Percentiles rank a stretch among this genome's conserved stretches.
Evolutionary conservation across 2,329 filamentous ascomycete species (phyloP).

Genomic region (Hypomyces rosellus): DNA sequence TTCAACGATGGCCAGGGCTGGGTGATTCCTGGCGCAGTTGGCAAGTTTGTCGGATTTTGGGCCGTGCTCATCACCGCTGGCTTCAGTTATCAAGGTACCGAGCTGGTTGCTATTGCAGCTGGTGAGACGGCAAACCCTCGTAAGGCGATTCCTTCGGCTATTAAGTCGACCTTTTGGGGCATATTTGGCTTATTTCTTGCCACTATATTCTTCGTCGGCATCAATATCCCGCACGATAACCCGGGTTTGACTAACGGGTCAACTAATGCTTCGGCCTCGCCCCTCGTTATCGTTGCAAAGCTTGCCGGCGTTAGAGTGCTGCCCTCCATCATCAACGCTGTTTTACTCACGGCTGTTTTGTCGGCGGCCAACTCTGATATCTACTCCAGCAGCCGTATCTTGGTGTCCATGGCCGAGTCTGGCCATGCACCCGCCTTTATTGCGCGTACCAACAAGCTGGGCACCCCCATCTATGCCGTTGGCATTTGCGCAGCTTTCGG

Average conservation of each 20-base stretch:
- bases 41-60: slow-evolving; percentile 65
- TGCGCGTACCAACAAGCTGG: slow-evolving; percentile 51
- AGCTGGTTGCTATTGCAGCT: slow-evolving; percentile 72
- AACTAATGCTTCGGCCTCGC: slow-evolving; percentile 57
- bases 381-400: slow-evolving; percentile 63
- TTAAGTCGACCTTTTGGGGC: slow-evolving; percentile 68
- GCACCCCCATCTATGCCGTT: slow-evolving; percentile 60
- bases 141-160: slow-evolving; percentile 65
- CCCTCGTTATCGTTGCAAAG: slow-evolving; percentile 54
- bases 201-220: slow-evolving; percentile 63
- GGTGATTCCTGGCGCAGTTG: slow-evolving; percentile 40
- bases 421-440: slow-evolving; percentile 57
- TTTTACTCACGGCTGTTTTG: slow-evolving; percentile 70
- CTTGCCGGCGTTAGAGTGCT: slow-evolving; percentile 59
- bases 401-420: slow-evolving; percentile 60
- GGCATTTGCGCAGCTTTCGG: slow-evolving; percentile 47
- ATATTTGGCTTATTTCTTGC: slow-evolving; percentile 63
- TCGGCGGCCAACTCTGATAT: slow-evolving; percentile 74
- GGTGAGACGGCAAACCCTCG: slow-evolving; percentile 69
- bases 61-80: slow-evolving; percentile 60
- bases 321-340: slow-evolving; percentile 67
- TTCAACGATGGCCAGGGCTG: slow-evolving; percentile 33
- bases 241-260: slow-evolving; percentile 43
- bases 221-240: slow-evolving; percentile 61
- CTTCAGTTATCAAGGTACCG: slow-evolving; percentile 67